A percentile compares a stretch with the other conserved stretches of the same genome.
These are phyloP conservation scores for Fusarium staphyleae DNA, from an alignment of 2,329 filamentous ascomycete species.

Conservation along the genomic window DNA sequence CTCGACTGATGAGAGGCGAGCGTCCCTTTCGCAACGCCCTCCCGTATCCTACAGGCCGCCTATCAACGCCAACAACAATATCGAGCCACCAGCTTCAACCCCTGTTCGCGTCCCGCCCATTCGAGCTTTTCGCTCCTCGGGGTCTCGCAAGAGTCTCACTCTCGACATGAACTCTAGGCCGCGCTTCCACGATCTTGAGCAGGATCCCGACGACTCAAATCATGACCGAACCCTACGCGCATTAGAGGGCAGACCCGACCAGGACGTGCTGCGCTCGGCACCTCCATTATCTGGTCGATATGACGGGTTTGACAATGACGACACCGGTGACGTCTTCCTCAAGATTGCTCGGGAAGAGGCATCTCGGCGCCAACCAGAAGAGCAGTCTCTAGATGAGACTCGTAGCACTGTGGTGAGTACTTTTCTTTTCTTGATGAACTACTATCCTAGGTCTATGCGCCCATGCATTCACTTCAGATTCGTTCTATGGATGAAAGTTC, in stretches of 20 bases:
- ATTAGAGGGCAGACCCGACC: conserved; percentile 53
- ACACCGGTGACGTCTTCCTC: conserved; percentile 65
- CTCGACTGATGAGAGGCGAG: conserved; percentile 58
- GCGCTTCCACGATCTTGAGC: conserved; percentile 54
- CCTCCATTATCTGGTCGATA: conserved; percentile 50
- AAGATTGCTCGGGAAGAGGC: conserved; percentile 64
- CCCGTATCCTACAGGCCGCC: conserved; percentile 60
- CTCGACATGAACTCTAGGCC: conserved; percentile 60
- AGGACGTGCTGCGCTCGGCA: conserved; percentile 47
- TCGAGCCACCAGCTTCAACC: conserved; percentile 44
- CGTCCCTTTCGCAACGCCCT: conserved; percentile 50
- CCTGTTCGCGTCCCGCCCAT: conserved; percentile 60
- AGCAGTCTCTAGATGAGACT: conserved; percentile 44
- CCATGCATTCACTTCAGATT: conserved; percentile 10
- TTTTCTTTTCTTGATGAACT: conserved; percentile 7
- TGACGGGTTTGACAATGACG: conserved; percentile 53
- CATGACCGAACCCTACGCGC: conserved; percentile 60
- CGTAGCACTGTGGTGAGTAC: conserved; percentile 57
- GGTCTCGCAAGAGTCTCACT: conserved; percentile 61
- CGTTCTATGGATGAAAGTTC: not conserved
- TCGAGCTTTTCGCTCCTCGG: conserved; percentile 63
- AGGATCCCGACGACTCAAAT: conserved; percentile 53
- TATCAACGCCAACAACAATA: conserved; percentile 39
- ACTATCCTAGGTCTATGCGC: conserved; percentile 20
- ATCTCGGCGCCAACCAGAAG: conserved; percentile 48